These are phyloP conservation scores for Vitis hybrid DNA, from an alignment of 177 flowering plant species.

Conservation along the genomic window DNA sequence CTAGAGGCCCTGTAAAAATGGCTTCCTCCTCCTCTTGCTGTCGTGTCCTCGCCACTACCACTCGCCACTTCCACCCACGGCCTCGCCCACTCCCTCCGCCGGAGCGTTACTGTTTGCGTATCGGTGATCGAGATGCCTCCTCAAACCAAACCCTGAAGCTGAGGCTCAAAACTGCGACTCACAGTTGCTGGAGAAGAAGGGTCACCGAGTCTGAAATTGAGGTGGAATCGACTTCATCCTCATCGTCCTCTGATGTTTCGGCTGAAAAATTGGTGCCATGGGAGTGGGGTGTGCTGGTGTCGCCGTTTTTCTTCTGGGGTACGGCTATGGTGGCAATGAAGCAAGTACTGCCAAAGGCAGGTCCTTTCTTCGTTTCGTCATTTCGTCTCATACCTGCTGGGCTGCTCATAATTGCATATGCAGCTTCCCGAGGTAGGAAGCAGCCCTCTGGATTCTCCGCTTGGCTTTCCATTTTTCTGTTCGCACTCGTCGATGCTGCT, in stretches of 20 bases:
- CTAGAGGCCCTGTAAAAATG: too few relatives aligned
- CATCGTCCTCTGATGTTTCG: not conserved
- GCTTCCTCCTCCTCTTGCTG: too few relatives aligned
- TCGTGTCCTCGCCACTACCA: too few relatives aligned
- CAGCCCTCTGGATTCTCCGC: constrained; percentile 73
- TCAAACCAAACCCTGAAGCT: too few relatives aligned
- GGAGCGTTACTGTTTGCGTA: too few relatives aligned
- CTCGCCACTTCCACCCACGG: too few relatives aligned
- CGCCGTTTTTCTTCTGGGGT: constrained; percentile 99
- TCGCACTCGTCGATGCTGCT: constrained; percentile 80
- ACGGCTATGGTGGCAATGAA: constrained; percentile 99
- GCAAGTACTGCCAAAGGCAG: constrained; percentile 82
- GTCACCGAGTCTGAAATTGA: too few relatives aligned
- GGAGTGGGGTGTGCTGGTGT: constrained; percentile 75
- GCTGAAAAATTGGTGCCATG: not conserved
- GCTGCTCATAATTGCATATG: constrained; percentile 58
- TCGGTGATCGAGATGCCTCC: too few relatives aligned
- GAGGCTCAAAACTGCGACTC: too few relatives aligned
- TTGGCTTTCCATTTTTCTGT: constrained; percentile 77
- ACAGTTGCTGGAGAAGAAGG: too few relatives aligned
- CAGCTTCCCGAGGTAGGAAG: constrained; percentile 47
- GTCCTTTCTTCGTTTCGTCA: constrained; percentile 80
- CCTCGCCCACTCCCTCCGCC: too few relatives aligned
- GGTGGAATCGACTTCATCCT: not conserved
- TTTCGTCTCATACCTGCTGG: constrained; percentile 89